A percentile compares a stretch with the other conserved stretches of the same genome.
Evolutionary conservation across 2,329 filamentous ascomycete genomes (phyloP).

Genomic region (Colletotrichum sansevieriae): DNA sequence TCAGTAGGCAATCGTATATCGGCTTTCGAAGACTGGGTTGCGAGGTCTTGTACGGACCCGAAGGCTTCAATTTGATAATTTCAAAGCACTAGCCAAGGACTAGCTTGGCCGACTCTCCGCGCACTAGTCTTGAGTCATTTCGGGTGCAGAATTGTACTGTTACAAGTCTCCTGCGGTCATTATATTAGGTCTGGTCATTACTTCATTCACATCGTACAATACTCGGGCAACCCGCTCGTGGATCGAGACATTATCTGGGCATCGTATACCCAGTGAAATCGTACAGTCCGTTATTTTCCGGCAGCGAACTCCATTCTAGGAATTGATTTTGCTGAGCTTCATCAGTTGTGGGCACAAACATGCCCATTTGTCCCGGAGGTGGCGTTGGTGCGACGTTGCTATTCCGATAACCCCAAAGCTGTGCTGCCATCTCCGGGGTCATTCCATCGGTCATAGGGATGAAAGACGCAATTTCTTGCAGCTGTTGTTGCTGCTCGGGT

Average conservation of each 20-base stretch:
- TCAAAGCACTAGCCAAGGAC: no score
- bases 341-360: conserved; percentile 11
- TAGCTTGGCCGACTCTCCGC: no score
- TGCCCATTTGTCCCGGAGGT: conserved; percentile 15
- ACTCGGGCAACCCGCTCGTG: background rate
- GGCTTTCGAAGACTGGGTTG: background rate
- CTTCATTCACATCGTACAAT: conserved; percentile 1
- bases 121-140: no score
- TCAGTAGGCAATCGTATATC: background rate
- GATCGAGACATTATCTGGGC: conserved; percentile 8
- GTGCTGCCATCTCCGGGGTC: conserved; percentile 34
- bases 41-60: background rate
- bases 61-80: background rate
- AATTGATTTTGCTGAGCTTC: conserved; percentile 13
- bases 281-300: conserved; percentile 32
- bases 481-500: conserved; percentile 7
- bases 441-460: conserved; percentile 19
- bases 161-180: background rate
- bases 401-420: conserved; percentile 29
- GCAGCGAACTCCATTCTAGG: conserved; percentile 27
- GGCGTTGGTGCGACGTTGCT: conserved; percentile 6
- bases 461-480: conserved; percentile 9
- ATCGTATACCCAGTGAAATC: conserved; percentile 33
- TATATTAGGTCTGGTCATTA: conserved; percentile 2
- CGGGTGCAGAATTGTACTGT: background rate